Base-by-base conservation (phyloP, 768 basidiomycete species). In the Cyclocybe cylindracea region DNA sequence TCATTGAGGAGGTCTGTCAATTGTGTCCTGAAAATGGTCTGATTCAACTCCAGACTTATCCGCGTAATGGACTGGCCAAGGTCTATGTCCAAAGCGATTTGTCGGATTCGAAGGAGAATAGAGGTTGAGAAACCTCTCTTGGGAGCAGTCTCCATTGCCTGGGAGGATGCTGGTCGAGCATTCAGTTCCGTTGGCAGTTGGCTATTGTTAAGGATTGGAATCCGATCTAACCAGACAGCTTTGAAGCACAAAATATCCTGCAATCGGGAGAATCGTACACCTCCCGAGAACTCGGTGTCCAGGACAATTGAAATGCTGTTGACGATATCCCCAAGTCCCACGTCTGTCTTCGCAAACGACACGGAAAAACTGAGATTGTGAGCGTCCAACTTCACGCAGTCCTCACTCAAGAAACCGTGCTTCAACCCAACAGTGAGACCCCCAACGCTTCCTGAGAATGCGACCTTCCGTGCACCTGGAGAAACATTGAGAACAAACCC, bases 181-280 rank as follows among this genome's bases (percentile, higher is more conserved):
- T 55, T 70, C 58, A 48, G 44, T 40, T 67, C 58, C 16, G 67
- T 24, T 35, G 62, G 57, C 45, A 65, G 56, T 46, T 71, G 68
- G 24, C 4, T 24, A 34, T 70, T 77, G 36, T 83, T 81, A 61
- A 94, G 81, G 7, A 89, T 71, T 0, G 92, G 91, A 24, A 95
- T 91, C 35, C 85, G 84, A 62, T 95, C 93, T 41, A 96, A 66
- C 92, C 94, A 96, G 10, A 96, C 91, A 5, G 94, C 93, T 67
- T 95, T 95, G 79, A 96, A 93, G 67, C 91, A 94, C 14, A 98
- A 77, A 47, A 95, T 85, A 63, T 97, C 94, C 68, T 95, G 94
- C 29, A 97, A 70, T 10, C 94, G 84, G 4, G 91, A 90, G 61
- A 98, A 87, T 16, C 86, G 83, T 37, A 95, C 79, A 5, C 78